phyloP scores from a whole-genome alignment of 1,284 basidiomycete species.

The Trichosporon coremiiforme region DNA sequence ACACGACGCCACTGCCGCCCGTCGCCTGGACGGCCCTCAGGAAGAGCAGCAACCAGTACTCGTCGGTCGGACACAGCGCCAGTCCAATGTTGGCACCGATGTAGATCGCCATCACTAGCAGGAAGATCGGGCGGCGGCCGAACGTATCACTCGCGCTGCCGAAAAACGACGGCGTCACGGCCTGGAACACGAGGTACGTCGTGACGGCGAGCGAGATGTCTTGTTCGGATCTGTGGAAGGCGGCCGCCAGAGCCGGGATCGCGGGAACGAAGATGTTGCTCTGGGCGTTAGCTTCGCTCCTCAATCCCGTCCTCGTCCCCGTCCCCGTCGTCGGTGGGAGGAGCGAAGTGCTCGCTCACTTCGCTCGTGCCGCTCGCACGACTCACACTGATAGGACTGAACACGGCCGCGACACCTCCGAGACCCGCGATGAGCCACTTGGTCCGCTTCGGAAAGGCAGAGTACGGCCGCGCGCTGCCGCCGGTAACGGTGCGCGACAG shows the following conservation, averaged over 20 bases:
- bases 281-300: slow-evolving; percentile 18
- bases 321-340: too few species aligned
- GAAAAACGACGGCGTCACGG: slow-evolving; percentile 53
- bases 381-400: slow-evolving; percentile 37
- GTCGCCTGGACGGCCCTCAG: slow-evolving; percentile 52
- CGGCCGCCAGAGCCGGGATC: slow-evolving; percentile 42
- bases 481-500: slow-evolving; percentile 27
- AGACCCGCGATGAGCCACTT: slow-evolving; percentile 43
- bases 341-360: too few species aligned
- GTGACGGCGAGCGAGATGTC: slow-evolving; percentile 53
- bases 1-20: slow-evolving; percentile 53
- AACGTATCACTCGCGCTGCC: slow-evolving; percentile 49
- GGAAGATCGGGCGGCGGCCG: slow-evolving; percentile 50
- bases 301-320: too few species aligned
- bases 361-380: too few species aligned
- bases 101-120: slow-evolving; percentile 51
- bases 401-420: slow-evolving; percentile 42
- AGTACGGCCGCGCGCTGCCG: slow-evolving; percentile 39
- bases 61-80: slow-evolving; percentile 47
- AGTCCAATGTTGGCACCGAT: slow-evolving; percentile 52
- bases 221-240: slow-evolving; percentile 43
- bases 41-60: slow-evolving; percentile 52
- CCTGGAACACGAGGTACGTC: slow-evolving; percentile 54
- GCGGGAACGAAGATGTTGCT: slow-evolving; percentile 32
- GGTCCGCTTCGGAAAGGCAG: slow-evolving; percentile 41